Conservation (phyloP, 352 stramenopile species). For the Peronospora belbahrii region DNA sequence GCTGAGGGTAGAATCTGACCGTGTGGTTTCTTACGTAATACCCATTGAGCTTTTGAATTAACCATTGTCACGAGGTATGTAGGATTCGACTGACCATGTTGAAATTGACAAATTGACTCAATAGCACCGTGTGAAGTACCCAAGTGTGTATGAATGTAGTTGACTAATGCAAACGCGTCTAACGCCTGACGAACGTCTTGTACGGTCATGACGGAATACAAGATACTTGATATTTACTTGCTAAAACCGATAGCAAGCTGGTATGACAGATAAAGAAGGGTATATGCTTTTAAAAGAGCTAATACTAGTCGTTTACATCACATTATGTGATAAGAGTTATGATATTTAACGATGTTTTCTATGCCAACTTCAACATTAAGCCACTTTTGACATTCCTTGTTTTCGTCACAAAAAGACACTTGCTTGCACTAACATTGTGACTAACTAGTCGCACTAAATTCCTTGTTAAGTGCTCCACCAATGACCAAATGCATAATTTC, state of each 20-base stretch:
- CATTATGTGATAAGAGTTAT: too few species aligned
- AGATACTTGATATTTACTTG: slow-evolving; percentile 9
- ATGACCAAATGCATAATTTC: slow-evolving; percentile 97
- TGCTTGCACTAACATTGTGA: background rate
- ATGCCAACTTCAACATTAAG: too few species aligned
- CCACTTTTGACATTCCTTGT: too few species aligned
- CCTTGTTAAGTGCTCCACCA: slow-evolving; percentile 92
- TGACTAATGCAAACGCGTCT: slow-evolving; percentile 37
- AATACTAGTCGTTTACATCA: too few species aligned
- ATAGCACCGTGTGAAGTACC: slow-evolving; percentile 47
- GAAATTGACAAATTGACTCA: slow-evolving; percentile 67
- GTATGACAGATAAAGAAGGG: too few species aligned
- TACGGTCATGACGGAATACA: slow-evolving; percentile 22
- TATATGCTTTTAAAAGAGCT: too few species aligned
- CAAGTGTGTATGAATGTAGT: slow-evolving; percentile 43
- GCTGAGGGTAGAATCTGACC: slow-evolving; percentile 72
- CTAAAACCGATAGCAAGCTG: too few species aligned
- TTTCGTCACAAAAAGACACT: too few species aligned
- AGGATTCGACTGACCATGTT: slow-evolving; percentile 83
- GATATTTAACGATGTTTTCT: too few species aligned
- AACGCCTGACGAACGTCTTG: slow-evolving; percentile 52
- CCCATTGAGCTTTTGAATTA: slow-evolving; percentile 45
- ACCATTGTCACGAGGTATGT: slow-evolving; percentile 77
- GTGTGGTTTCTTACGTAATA: slow-evolving; percentile 81
- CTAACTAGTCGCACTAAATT: slow-evolving; percentile 79